These are phyloP conservation scores for Phyllosticta citrichinensis DNA, from an alignment of 2,329 filamentous ascomycete species.

Conservation along the genomic window DNA sequence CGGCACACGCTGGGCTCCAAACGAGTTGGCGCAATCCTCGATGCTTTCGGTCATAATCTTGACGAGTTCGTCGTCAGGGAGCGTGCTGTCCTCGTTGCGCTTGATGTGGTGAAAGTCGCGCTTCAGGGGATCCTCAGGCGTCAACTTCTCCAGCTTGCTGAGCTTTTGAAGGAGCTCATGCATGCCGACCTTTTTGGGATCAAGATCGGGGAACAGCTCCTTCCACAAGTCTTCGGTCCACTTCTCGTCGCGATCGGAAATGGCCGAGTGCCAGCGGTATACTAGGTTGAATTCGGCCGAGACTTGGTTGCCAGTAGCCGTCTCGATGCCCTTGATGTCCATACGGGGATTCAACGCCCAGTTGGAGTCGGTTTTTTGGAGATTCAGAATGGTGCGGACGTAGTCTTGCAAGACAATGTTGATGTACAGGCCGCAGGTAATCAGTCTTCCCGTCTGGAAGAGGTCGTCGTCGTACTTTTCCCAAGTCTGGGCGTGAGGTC, in stretches of 20 bases:
- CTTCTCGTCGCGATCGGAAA: constrained; percentile 63
- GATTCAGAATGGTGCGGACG: constrained; percentile 43
- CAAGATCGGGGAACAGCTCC: constrained; percentile 38
- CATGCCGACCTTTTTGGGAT: constrained; percentile 44
- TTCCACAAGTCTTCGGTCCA: constrained; percentile 57
- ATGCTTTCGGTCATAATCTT: constrained; percentile 57
- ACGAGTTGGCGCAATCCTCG: constrained; percentile 60
- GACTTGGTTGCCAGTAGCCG: constrained; percentile 71
- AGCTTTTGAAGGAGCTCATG: constrained; percentile 54
- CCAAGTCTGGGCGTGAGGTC: constrained; percentile 19
- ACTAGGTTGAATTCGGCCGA: constrained; percentile 84
- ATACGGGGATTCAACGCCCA: constrained; percentile 74
- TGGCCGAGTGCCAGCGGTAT: constrained; percentile 79
- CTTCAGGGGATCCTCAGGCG: constrained; percentile 57
- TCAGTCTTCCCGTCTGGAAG: constrained; percentile 42
- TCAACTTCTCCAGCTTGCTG: constrained; percentile 49
- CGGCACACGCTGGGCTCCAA: constrained; percentile 59
- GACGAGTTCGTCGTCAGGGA: constrained; percentile 67
- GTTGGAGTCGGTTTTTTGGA: constrained; percentile 61
- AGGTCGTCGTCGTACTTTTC: constrained; percentile 36
- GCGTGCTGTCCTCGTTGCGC: constrained; percentile 56
- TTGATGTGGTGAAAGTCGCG: constrained; percentile 58
- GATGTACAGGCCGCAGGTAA: constrained; percentile 44
- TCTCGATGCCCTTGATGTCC: constrained; percentile 55
- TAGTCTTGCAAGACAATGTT: constrained; percentile 46